Conservation (phyloP, 2,329 filamentous ascomycete genomes). For the Chrysoporthe austroafricana region DNA sequence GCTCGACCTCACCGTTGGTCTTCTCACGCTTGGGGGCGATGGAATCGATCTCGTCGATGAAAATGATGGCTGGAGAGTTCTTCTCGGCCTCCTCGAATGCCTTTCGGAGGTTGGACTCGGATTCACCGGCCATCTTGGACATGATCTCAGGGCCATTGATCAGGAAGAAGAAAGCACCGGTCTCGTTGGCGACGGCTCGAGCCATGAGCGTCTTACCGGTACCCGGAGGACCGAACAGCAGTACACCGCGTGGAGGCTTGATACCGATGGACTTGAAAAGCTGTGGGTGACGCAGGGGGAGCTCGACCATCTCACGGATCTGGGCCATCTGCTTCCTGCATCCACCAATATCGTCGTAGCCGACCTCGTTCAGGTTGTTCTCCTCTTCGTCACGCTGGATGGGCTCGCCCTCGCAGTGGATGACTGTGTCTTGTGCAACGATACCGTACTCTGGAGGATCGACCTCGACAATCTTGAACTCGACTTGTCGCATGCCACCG, state of each 20-base stretch:
- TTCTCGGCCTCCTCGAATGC: conserved; percentile 99
- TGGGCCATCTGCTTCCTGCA: conserved; percentile 99
- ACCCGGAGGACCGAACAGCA: conserved; percentile 95
- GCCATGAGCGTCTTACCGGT: conserved; percentile 99
- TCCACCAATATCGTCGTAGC: conserved; percentile 98
- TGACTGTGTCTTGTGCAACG: conserved; percentile 97
- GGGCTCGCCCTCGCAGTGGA: conserved; percentile 94
- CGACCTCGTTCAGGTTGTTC: conserved; percentile 98
- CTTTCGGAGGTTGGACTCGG: conserved; percentile 96
- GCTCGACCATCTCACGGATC: conserved; percentile 97
- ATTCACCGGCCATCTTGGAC: conserved; percentile 99
- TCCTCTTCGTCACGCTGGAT: conserved; percentile 99
- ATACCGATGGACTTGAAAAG: conserved; percentile 99
- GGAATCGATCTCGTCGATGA: conserved; percentile 99
- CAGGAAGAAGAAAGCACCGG: conserved; percentile 98
- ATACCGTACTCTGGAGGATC: conserved; percentile 98
- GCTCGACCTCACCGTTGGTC: conserved; percentile 98
- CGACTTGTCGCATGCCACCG: conserved; percentile 97
- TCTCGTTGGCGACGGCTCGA: conserved; percentile 97
- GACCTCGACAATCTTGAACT: conserved; percentile 99
- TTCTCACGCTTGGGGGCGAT: conserved; percentile 99
- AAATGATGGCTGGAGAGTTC: conserved; percentile 99
- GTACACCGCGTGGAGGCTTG: conserved; percentile 96
- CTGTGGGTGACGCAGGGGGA: conserved; percentile 94
- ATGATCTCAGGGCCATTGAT: conserved; percentile 99